phyloP scores from a whole-genome alignment of 2,329 filamentous ascomycete genomes.

The Saccharata proteae region DNA sequence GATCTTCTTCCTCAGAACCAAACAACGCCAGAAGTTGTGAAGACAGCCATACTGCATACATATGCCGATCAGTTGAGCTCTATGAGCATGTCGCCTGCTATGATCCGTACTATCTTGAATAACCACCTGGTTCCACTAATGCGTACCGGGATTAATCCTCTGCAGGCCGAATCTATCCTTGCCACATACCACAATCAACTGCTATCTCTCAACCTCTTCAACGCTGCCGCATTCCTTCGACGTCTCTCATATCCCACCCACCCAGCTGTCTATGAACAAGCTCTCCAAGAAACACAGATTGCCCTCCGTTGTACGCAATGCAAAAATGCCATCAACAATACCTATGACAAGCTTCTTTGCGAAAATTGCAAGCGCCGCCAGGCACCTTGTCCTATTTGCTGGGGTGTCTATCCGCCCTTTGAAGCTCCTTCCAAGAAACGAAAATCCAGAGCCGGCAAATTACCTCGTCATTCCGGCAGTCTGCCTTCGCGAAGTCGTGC shows the following conservation, averaged over 20 bases:
- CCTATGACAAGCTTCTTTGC: slow-evolving; percentile 38
- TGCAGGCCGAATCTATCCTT: slow-evolving; percentile 44
- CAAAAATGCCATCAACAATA: slow-evolving; percentile 42
- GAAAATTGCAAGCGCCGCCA: slow-evolving; percentile 35
- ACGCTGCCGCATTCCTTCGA: slow-evolving; percentile 44
- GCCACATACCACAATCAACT: slow-evolving; percentile 47
- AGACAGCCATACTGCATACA: slow-evolving; percentile 17
- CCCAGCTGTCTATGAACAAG: slow-evolving; percentile 45
- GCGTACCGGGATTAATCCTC: slow-evolving; percentile 33
- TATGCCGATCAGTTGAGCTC: slow-evolving; percentile 29
- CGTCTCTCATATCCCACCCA: slow-evolving; percentile 42
- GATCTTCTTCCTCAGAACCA: slow-evolving; percentile 33
- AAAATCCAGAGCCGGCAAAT: slow-evolving; percentile 18
- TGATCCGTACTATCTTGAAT: slow-evolving; percentile 29
- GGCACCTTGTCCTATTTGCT: slow-evolving; percentile 33
- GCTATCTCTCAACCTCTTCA: slow-evolving; percentile 32
- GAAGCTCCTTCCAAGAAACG: slow-evolving; percentile 18
- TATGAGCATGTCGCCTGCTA: slow-evolving; percentile 24
- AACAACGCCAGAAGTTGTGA: slow-evolving; percentile 16
- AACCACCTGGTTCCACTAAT: slow-evolving; percentile 28
- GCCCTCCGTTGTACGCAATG: slow-evolving; percentile 45
- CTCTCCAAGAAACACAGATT: slow-evolving; percentile 41
- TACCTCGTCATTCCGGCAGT: too few relatives aligned
- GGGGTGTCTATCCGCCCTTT: slow-evolving; percentile 30
- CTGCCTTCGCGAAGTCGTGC: too few relatives aligned